Percentiles rank a stretch among this genome's conserved stretches.
These are phyloP conservation scores for Psidium friedrichsthalianum DNA, from an alignment of 345 rosid genomes.

Conservation along the genomic window DNA sequence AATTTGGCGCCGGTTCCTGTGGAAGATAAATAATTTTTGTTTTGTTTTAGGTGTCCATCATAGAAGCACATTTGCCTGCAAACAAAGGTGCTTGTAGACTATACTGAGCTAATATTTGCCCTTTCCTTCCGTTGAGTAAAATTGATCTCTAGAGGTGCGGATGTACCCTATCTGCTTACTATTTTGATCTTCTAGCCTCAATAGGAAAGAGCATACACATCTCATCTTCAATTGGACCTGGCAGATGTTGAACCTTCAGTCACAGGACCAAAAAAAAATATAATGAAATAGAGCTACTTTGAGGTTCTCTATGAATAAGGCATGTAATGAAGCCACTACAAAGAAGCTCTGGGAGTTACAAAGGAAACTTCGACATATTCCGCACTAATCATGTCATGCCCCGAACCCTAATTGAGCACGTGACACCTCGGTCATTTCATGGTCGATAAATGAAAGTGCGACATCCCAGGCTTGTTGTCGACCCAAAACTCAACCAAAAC, in stretches of 20 bases:
- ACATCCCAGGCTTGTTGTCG: too few species aligned
- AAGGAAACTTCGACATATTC: neutral
- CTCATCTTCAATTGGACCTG: slow-evolving; percentile 63
- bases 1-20: neutral
- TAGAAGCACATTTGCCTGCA: slow-evolving; percentile 77
- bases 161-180: neutral
- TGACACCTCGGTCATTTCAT: too few species aligned
- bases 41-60: slow-evolving; percentile 46
- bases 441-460: too few species aligned
- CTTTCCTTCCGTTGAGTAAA: neutral
- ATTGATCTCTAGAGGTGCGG: neutral
- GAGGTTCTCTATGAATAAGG: too few species aligned
- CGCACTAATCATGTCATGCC: too few species aligned
- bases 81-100: slow-evolving; percentile 77
- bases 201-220: slow-evolving; percentile 59
- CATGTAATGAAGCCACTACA: too few species aligned
- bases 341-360: too few species aligned
- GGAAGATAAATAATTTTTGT: neutral
- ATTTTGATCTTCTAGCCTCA: slow-evolving; percentile 38
- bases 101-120: slow-evolving; percentile 43
- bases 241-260: slow-evolving; percentile 75
- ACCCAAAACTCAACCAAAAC: too few species aligned
- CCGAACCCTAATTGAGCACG: too few species aligned
- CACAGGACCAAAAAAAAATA: slow-evolving; percentile 73
- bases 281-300: too few species aligned